phyloP scores from a whole-genome alignment of 805 yeast species.

The Candida argentea region DNA sequence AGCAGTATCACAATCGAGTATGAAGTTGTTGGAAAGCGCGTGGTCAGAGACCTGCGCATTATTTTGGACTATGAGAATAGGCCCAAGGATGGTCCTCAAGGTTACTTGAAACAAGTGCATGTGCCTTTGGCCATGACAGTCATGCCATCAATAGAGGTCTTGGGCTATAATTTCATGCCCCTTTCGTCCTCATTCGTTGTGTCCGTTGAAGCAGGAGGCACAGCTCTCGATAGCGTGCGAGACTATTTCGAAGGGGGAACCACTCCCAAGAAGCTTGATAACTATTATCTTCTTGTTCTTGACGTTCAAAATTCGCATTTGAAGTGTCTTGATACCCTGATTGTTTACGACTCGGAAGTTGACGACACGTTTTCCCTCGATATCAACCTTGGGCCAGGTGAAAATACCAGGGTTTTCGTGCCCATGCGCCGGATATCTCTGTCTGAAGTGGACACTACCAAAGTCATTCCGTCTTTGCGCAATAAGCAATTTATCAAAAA shows the following conservation, averaged over 20 bases:
- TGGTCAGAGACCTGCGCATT: conserved; percentile 56
- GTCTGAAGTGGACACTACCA: conserved; percentile 30
- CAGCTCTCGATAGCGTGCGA: conserved; percentile 19
- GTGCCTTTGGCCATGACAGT: conserved; percentile 67
- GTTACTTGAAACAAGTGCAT: conserved; percentile 43
- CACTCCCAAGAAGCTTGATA: conserved; percentile 24
- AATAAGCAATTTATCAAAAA: conserved; percentile 62
- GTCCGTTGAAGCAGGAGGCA: conserved; percentile 1
- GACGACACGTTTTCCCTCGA: conserved; percentile 17
- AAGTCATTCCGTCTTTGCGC: conserved; percentile 60
- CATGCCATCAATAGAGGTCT: conserved; percentile 61
- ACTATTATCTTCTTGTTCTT: conserved; percentile 54
- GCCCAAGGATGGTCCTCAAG: conserved; percentile 7
- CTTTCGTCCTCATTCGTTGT: conserved; percentile 19
- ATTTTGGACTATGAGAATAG: conserved; percentile 52
- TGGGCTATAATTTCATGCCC: conserved; percentile 68
- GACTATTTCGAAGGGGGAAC: conserved; percentile 14
- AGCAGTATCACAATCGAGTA: conserved; percentile 39
- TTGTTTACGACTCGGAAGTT: conserved; percentile 21
- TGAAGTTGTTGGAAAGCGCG: conserved; percentile 62
- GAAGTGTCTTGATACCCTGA: conserved; percentile 29
- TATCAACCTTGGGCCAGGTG: conserved; percentile 18
- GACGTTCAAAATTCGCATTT: conserved; percentile 82
- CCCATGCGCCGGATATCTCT: conserved; percentile 54
- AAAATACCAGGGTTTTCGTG: conserved; percentile 46